phyloP scores from a whole-genome alignment of 768 basidiomycete genomes.

The Astraeus odoratus region DNA sequence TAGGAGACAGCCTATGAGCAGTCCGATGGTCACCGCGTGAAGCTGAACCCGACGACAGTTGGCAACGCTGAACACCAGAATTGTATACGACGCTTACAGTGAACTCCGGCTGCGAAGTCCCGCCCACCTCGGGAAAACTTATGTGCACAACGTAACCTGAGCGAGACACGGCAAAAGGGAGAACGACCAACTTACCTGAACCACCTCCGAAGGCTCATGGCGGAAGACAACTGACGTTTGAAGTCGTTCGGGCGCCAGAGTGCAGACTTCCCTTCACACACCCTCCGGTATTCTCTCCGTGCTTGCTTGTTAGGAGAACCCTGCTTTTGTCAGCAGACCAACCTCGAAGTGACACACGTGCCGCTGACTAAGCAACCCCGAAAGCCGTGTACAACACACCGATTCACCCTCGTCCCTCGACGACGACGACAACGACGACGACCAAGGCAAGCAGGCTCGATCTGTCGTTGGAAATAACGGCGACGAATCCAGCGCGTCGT shows the following conservation, averaged over 20 bases:
- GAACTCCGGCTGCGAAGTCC: slow-evolving; percentile 20
- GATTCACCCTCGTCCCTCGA: slow-evolving; percentile 31
- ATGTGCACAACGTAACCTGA: slow-evolving; percentile 7
- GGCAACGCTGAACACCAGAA: neutral
- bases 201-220: neutral
- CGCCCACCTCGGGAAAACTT: neutral
- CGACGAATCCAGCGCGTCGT: slow-evolving; percentile 2
- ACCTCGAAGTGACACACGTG: slow-evolving; percentile 19
- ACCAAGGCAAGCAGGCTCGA: slow-evolving; percentile 16
- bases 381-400: slow-evolving; percentile 18
- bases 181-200: neutral
- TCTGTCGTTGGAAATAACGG: slow-evolving; percentile 26
- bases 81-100: slow-evolving; percentile 16
- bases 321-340: neutral
- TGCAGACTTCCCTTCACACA: too few relatives aligned
- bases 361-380: slow-evolving; percentile 22
- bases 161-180: neutral
- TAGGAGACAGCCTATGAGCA: slow-evolving; percentile 78
- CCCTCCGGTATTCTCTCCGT: too few relatives aligned
- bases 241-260: too few relatives aligned
- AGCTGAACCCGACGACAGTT: slow-evolving; percentile 18
- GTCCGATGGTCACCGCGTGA: slow-evolving; percentile 65
- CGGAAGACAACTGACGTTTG: neutral
- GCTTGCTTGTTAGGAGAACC: too few relatives aligned
- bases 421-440: slow-evolving; percentile 25